Percentiles rank a stretch among this genome's conserved stretches.
Conservation (phyloP, 768 basidiomycete species). For the Lactarius hengduanensis region DNA sequence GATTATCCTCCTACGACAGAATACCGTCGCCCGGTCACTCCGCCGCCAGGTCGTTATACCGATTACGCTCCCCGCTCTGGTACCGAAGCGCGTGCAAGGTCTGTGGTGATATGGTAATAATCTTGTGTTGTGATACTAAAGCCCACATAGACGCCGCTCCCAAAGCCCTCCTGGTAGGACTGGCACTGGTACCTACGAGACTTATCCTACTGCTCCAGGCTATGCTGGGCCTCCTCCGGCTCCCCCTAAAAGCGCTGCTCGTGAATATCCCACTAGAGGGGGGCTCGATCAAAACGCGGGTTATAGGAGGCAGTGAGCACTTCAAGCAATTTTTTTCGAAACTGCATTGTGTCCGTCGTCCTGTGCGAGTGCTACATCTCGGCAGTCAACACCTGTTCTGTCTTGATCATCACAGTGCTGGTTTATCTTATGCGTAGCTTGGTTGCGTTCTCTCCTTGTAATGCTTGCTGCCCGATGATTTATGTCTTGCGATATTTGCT, state of each 20-base stretch:
- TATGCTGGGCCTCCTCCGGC: constrained; percentile 27
- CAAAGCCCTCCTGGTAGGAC: constrained; percentile 31
- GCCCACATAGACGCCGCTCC: constrained; percentile 27
- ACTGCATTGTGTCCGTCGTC: constrained; percentile 18
- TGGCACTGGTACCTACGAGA: constrained; percentile 29
- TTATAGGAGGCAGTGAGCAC: constrained; percentile 28
- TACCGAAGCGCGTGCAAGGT: constrained; percentile 28
- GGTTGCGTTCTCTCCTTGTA: constrained; percentile 29
- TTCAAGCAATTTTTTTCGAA: constrained; percentile 10
- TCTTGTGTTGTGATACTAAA: constrained; percentile 4
- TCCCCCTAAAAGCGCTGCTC: constrained; percentile 29
- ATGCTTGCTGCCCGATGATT: constrained; percentile 28
- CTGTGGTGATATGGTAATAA: constrained; percentile 2
- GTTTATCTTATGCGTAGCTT: constrained; percentile 30
- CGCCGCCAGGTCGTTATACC: constrained; percentile 30
- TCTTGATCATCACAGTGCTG: constrained; percentile 27
- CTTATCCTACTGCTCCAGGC: constrained; percentile 27
- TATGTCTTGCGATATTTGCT: constrained; percentile 29
- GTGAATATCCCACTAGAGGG: constrained; percentile 29
- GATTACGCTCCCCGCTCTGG: constrained; percentile 32
- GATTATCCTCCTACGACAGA: constrained; percentile 30
- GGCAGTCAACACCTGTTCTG: constrained; percentile 27
- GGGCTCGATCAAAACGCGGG: constrained; percentile 28
- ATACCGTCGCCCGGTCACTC: constrained; percentile 31
- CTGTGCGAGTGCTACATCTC: constrained; percentile 22